phyloP scores from a whole-genome alignment of 805 yeast genomes.

The Lipomyces sp. region DNA sequence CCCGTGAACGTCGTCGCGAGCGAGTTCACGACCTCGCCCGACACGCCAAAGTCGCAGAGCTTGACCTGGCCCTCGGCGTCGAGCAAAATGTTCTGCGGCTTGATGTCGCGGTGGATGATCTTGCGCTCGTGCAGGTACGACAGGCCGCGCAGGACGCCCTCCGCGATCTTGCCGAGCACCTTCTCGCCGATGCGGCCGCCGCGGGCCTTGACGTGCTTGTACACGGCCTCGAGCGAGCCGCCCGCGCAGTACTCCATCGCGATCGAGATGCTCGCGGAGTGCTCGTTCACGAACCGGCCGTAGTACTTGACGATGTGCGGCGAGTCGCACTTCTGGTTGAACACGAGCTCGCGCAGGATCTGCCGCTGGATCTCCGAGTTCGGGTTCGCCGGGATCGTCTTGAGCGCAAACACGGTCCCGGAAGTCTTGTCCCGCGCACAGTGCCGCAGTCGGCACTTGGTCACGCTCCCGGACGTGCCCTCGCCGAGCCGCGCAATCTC shows the following conservation, averaged over 20 bases:
- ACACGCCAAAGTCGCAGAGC: conserved; percentile 95
- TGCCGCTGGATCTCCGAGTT: conserved; percentile 87
- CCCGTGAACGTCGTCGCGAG: conserved; percentile 96
- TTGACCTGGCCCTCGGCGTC: conserved; percentile 78
- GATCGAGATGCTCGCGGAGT: conserved; percentile 76
- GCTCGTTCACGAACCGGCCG: conserved; percentile 82
- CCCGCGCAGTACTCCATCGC: conserved; percentile 99
- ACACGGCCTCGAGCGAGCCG: conserved; percentile 83
- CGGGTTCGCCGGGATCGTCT: conserved; percentile 67
- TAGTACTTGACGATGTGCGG: conserved; percentile 87
- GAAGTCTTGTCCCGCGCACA: conserved; percentile 50
- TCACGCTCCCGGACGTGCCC: conserved; percentile 91
- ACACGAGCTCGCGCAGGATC: conserved; percentile 84
- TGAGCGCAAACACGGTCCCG: conserved; percentile 72
- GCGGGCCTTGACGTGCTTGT: conserved; percentile 64
- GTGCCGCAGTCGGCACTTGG: conserved; percentile 62
- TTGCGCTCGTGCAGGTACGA: conserved; percentile 82
- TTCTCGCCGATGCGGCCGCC: conserved; percentile 91
- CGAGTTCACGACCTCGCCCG: conserved; percentile 82
- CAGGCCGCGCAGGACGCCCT: conserved; percentile 76
- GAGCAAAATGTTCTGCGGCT: conserved; percentile 87
- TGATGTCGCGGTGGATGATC: conserved; percentile 87
- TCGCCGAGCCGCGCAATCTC: conserved; percentile 79
- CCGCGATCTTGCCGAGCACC: conserved; percentile 86
- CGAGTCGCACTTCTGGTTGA: conserved; percentile 75